phyloP scores from a whole-genome alignment of 2,329 filamentous ascomycete species.

The Sporothrix brunneoviolacea region DNA sequence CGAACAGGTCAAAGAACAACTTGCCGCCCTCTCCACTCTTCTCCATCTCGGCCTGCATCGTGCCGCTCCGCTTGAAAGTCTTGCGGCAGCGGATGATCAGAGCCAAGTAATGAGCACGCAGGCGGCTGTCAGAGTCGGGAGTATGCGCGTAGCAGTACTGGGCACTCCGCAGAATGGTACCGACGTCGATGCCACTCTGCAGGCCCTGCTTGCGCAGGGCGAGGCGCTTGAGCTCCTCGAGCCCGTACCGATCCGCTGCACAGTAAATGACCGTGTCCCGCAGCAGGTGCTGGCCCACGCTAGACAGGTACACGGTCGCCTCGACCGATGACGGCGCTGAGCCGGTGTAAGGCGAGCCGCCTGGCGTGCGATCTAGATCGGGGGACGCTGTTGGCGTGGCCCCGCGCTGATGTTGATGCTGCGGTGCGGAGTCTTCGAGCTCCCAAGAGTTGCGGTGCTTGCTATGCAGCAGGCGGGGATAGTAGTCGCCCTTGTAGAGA shows the following conservation, averaged over 20 bases:
- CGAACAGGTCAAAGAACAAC: constrained; percentile 97
- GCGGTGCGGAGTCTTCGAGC: constrained; percentile 63
- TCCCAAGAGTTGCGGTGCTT: constrained; percentile 82
- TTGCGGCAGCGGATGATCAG: constrained; percentile 95
- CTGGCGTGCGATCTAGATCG: constrained; percentile 33
- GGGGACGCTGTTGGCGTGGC: constrained; percentile 43
- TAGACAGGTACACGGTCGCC: constrained; percentile 70
- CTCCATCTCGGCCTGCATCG: constrained; percentile 99
- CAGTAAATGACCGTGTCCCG: constrained; percentile 95
- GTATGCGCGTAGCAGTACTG: constrained; percentile 96
- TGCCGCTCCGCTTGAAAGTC: constrained; percentile 96
- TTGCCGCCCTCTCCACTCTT: constrained; percentile 66
- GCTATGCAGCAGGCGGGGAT: constrained; percentile 80
- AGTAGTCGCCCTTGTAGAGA: constrained; percentile 95
- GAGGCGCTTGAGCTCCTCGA: constrained; percentile 87
- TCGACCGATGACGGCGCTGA: constrained; percentile 46
- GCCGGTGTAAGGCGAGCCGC: constrained; percentile 16
- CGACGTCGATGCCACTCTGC: constrained; percentile 86
- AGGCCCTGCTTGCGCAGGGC: constrained; percentile 91
- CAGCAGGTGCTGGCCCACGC: constrained; percentile 69
- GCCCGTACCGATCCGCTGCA: constrained; percentile 79
- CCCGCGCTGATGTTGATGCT: constrained; percentile 35
- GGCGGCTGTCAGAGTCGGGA: constrained; percentile 81
- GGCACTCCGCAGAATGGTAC: constrained; percentile 82
- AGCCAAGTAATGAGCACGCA: constrained; percentile 95